Base-by-base conservation (phyloP, 1,139 yeast genomes). In the Saccharomyces hybrid region DNA sequence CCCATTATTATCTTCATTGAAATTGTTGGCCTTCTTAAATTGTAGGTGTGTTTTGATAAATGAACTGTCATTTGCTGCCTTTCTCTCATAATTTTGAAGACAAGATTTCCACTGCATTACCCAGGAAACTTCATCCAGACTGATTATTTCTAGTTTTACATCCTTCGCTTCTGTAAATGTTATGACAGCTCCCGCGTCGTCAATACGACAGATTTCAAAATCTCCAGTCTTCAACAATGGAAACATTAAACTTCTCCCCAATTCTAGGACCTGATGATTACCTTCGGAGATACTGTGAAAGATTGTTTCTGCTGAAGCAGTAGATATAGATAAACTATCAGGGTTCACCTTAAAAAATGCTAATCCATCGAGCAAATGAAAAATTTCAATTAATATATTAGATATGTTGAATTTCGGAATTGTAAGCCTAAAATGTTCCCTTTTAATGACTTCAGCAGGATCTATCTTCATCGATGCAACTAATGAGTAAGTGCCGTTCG, bases 181-280 rank as follows among this genome's bases (percentile, higher is more conserved):
- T 58, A 49, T 28, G 53, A 55, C 29, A 13, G 56, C 48, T n/a
- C 58, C 57, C 3, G 51, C 29, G 5, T 51, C 38, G 2, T 49
- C 23, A 27, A 51, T 29, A 6, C 28, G 46, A 7, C 57, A 54
- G 51, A 62, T 55, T 20, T 59, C 56, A 20, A 72, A 57, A 46
- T 71, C 74, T 20, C 69, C 67, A 14, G 58, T 57, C 32, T 71
- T 61, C 49, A 72, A 64, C 3, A 68, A 59, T 2, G 73, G 72
- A 57, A 72, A 72, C 53, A 72, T 59, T 29, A 73, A 59, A 16
- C 70, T 64, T 38, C 73, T 58, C 5, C 73, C 73, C 11, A 72
- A 61, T 47, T 67, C 62, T 49, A 56, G 49, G 20, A 52, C 29
- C 25, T 53, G 51, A 38, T 51, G 42, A 31, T 53, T 38, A 25